A percentile compares a stretch with the other conserved stretches of the same genome.
phyloP scores from a whole-genome alignment of 441 rosid species.

The Biscutella auriculata region DNA sequence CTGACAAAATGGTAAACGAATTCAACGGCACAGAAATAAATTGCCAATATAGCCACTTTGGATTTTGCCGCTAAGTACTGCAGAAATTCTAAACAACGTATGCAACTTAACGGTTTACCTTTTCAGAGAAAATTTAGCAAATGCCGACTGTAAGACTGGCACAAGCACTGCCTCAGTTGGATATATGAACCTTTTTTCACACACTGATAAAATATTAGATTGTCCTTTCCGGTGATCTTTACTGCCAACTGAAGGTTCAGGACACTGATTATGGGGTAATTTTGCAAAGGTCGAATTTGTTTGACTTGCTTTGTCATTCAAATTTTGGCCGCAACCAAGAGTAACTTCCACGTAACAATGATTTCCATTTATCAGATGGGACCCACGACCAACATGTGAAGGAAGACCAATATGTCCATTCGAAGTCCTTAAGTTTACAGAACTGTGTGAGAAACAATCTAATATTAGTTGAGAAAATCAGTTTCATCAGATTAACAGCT shows the following conservation, averaged over 20 bases:
- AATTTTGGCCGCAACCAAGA: constrained; percentile 59
- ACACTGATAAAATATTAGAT: constrained; percentile 27
- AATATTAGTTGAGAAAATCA: constrained; percentile 13
- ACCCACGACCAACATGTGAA: constrained; percentile 56
- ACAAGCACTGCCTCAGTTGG: constrained; percentile 93
- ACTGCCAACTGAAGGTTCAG: constrained; percentile 51
- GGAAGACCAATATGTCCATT: constrained; percentile 63
- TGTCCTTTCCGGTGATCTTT: constrained; percentile 52
- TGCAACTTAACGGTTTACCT: constrained; percentile 37
- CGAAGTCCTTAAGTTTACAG: constrained; percentile 49
- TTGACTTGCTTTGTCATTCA: constrained; percentile 37
- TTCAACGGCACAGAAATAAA: background rate
- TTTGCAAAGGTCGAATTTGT: constrained; percentile 33
- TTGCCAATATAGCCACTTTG: constrained; percentile 7
- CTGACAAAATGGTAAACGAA: background rate
- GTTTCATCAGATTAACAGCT: constrained; percentile 1
- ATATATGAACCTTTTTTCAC: constrained; percentile 72
- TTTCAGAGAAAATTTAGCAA: constrained; percentile 81
- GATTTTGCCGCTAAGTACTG: constrained; percentile 7
- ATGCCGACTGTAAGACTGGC: constrained; percentile 78
- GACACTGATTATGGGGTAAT: constrained; percentile 46
- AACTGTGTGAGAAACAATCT: constrained; percentile 31
- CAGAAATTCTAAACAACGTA: constrained; percentile 10
- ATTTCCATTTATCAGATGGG: constrained; percentile 56
- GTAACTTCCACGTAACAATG: constrained; percentile 77